phyloP scores from a whole-genome alignment of 768 basidiomycete species.

The Termitomyces sp. region DNA sequence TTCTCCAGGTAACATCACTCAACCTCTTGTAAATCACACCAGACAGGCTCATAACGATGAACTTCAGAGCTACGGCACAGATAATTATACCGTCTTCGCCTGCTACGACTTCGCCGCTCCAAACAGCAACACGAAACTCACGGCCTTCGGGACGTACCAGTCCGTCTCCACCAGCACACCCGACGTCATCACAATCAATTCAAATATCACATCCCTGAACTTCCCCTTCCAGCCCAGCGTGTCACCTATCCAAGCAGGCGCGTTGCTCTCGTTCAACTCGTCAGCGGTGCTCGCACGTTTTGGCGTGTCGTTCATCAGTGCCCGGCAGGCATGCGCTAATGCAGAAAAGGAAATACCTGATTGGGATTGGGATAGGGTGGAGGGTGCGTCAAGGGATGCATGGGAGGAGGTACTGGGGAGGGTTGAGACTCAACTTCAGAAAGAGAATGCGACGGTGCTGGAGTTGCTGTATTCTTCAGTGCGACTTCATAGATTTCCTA shows the following conservation, averaged over 20 bases:
- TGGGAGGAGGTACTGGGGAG: conserved; percentile 44
- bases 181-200: conserved; percentile 29
- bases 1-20: conserved; percentile 32
- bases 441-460: conserved; percentile 39
- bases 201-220: conserved; percentile 27
- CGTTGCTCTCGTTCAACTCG: conserved; percentile 36
- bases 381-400: conserved; percentile 29
- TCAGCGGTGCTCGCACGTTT: conserved; percentile 46
- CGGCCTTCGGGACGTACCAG: conserved; percentile 37
- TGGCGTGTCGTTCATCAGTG: conserved; percentile 52
- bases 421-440: conserved; percentile 27
- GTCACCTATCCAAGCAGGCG: conserved; percentile 41
- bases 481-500: conserved; percentile 2
- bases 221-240: conserved; percentile 36
- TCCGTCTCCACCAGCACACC: conserved; percentile 30
- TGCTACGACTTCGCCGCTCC: conserved; percentile 45
- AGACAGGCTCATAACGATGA: not conserved
- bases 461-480: conserved; percentile 48
- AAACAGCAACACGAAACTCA: conserved; percentile 16
- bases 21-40: not conserved
- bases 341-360: conserved; percentile 50
- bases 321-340: conserved; percentile 53
- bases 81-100: conserved; percentile 45
- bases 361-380: conserved; percentile 43
- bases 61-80: conserved; percentile 41